Percentiles rank a stretch among this genome's conserved stretches.
Evolutionary conservation across 1,284 basidiomycete species (phyloP).

Genomic region (Cryptococcus sp.): DNA sequence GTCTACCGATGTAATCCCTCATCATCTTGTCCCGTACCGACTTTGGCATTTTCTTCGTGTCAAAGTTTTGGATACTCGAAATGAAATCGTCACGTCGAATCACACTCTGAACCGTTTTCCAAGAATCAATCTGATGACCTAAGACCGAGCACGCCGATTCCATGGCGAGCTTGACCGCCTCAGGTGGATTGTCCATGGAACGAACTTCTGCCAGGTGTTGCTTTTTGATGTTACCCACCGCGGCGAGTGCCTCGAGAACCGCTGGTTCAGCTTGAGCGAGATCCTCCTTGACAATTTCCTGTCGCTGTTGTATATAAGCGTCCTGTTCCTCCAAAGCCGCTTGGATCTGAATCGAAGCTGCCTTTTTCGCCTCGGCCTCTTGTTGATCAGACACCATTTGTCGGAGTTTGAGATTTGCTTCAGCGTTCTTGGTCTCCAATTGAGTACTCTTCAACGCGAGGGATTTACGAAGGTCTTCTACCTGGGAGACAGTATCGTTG

Average conservation of each 20-base stretch:
- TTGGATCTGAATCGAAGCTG: constrained; percentile 93
- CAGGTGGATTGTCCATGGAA: constrained; percentile 97
- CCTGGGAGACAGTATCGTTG: constrained; percentile 88
- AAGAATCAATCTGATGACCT: constrained; percentile 89
- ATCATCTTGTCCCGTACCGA: constrained; percentile 87
- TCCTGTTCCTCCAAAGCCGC: constrained; percentile 89
- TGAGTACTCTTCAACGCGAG: constrained; percentile 91
- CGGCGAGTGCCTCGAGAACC: constrained; percentile 87
- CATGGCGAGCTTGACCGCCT: constrained; percentile 97
- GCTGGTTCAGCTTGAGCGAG: constrained; percentile 97
- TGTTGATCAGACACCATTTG: constrained; percentile 99
- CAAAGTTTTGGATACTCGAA: constrained; percentile 92
- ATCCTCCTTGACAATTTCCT: constrained; percentile 85
- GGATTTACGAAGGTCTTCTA: constrained; percentile 92
- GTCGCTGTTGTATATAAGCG: constrained; percentile 79
- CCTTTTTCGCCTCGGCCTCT: constrained; percentile 96
- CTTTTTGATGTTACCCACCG: constrained; percentile 95
- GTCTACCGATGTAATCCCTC: constrained; percentile 84
- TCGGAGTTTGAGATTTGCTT: constrained; percentile 95
- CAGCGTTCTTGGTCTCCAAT: constrained; percentile 83
- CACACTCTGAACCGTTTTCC: constrained; percentile 94
- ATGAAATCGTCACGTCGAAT: constrained; percentile 98
- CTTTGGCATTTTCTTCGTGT: constrained; percentile 91
- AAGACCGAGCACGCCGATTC: constrained; percentile 96
- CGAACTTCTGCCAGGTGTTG: constrained; percentile 97